Conservation (phyloP, 108 stramenopile genomes). For the Fistulifera pelliculosa region DNA sequence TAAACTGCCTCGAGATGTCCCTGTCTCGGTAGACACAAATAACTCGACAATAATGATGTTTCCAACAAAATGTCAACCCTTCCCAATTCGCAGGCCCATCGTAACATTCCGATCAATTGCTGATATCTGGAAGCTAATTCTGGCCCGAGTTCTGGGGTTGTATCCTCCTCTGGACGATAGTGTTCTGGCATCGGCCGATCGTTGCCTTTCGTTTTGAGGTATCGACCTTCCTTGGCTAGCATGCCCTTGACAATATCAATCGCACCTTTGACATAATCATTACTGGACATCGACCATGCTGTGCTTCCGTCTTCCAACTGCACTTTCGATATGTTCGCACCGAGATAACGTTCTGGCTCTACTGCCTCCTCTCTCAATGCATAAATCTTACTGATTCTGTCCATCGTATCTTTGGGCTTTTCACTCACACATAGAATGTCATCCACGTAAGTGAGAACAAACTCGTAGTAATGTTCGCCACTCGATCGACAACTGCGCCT, state of each 20-base stretch:
- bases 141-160: constrained; percentile 8
- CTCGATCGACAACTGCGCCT: not conserved
- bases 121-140: constrained; percentile 21
- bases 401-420: constrained; percentile 6
- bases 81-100: constrained; percentile 36
- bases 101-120: constrained; percentile 28
- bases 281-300: constrained; percentile 1
- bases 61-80: constrained; percentile 30
- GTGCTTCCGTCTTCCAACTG: not conserved
- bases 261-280: constrained; percentile 9
- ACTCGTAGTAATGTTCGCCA: constrained; percentile 24
- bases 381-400: constrained; percentile 1
- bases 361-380: constrained; percentile 8
- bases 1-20: constrained; percentile 41
- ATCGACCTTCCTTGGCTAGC: constrained; percentile 9
- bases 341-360: constrained; percentile 13
- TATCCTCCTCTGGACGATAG: constrained; percentile 22
- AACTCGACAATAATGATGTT: constrained; percentile 37
- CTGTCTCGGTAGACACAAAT: constrained; percentile 37
- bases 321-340: constrained; percentile 1
- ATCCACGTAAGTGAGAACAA: constrained; percentile 25
- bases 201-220: not conserved
- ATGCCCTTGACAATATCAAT: constrained; percentile 13
- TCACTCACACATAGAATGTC: constrained; percentile 11
- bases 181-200: constrained; percentile 10